A percentile compares a stretch with the other conserved stretches of the same genome.
Evolutionary conservation across 371 early-diverging fungal species (phyloP).

Genomic region (Coemansia sp.): DNA sequence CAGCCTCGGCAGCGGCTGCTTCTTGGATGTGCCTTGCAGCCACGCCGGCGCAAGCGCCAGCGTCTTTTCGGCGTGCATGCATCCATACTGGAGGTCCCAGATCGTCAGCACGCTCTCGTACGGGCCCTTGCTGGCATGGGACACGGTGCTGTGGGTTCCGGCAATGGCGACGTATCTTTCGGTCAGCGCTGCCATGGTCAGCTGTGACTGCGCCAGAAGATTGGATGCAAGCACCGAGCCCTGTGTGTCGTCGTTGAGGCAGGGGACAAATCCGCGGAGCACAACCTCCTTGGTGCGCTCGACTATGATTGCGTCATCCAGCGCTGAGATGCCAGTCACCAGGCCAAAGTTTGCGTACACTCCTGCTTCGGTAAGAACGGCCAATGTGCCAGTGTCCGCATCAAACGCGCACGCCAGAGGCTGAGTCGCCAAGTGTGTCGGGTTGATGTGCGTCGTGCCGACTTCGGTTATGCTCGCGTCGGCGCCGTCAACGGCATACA

Average conservation of each 20-base stretch:
- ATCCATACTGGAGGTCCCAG: conserved; percentile 50
- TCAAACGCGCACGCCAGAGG: conserved; percentile 47
- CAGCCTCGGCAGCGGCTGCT: conserved; percentile 27
- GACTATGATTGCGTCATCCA: conserved; percentile 40
- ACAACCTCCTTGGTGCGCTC: conserved; percentile 35
- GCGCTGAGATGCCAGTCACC: conserved; percentile 35
- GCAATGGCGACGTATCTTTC: conserved; percentile 47
- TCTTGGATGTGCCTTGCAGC: conserved; percentile 19
- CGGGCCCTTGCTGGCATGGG: conserved; percentile 40
- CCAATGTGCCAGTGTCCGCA: conserved; percentile 42
- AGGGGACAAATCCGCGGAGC: conserved; percentile 46
- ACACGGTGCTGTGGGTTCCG: conserved; percentile 48
- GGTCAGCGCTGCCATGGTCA: conserved; percentile 36
- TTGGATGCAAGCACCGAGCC: conserved; percentile 9
- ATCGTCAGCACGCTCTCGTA: conserved; percentile 47
- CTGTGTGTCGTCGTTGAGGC: conserved; percentile 9
- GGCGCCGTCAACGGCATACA: conserved; percentile 28
- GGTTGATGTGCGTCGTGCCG: conserved; percentile 44
- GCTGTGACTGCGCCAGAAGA: conserved; percentile 36
- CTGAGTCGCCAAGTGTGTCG: conserved; percentile 27
- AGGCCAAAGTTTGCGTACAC: conserved; percentile 34
- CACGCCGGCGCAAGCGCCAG: conserved; percentile 21
- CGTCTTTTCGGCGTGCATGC: conserved; percentile 43
- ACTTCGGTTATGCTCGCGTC: conserved; percentile 32
- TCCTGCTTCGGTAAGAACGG: conserved; percentile 38